Conservation (phyloP, 345 rosid genomes). For the Citrus maxima region DNA sequence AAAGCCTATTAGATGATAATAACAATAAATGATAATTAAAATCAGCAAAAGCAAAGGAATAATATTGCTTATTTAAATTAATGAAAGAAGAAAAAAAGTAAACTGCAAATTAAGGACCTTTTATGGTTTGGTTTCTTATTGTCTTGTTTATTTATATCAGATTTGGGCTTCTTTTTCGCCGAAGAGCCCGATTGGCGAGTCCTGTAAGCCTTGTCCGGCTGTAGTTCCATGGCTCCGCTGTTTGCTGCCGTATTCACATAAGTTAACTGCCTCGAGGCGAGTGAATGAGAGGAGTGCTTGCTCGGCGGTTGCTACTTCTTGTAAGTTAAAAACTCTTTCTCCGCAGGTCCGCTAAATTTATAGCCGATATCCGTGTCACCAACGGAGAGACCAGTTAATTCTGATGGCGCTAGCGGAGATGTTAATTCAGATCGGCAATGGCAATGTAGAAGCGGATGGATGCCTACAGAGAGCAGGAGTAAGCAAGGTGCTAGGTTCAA, state of each 20-base stretch:
- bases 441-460: neutral
- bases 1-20: too few species aligned
- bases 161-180: slow-evolving; percentile 34
- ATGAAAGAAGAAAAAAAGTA: too few species aligned
- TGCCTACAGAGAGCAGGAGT: neutral
- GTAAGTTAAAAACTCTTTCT: too few species aligned
- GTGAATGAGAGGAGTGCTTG: neutral
- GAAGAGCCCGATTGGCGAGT: slow-evolving; percentile 71
- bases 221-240: slow-evolving; percentile 15
- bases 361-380: too few species aligned
- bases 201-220: slow-evolving; percentile 68
- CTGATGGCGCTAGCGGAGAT: too few species aligned
- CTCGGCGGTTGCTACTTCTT: neutral
- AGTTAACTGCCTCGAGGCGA: neutral
- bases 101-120: too few species aligned
- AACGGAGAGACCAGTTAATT: neutral
- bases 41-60: too few species aligned
- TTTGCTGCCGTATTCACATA: slow-evolving; percentile 1
- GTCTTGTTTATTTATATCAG: too few species aligned
- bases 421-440: neutral
- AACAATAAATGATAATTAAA: too few species aligned
- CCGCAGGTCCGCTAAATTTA: too few species aligned
- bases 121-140: too few species aligned
- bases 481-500: neutral
- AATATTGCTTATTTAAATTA: too few species aligned